phyloP scores from a whole-genome alignment of 768 basidiomycete species.

The Tricholoma hemisulphureum region DNA sequence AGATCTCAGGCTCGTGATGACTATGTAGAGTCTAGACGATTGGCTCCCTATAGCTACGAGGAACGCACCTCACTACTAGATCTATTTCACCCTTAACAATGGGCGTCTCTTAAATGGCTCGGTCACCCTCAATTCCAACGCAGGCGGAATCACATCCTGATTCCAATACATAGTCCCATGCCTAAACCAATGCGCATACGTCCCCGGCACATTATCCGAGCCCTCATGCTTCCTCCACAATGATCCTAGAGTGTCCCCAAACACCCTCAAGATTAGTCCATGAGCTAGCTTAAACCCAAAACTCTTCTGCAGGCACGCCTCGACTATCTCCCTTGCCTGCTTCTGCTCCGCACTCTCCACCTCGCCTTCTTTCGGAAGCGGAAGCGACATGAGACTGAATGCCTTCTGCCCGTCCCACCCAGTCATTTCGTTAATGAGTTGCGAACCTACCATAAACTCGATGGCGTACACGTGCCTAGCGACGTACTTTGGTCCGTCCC shows the following conservation, averaged over 20 bases:
- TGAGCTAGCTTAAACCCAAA: background rate
- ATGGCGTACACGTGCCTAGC: background rate
- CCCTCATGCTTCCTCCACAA: slow-evolving; percentile 1
- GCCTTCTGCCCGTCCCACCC: background rate
- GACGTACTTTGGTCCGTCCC: background rate
- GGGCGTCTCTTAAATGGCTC: too few species aligned
- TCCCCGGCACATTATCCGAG: background rate
- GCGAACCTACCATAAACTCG: background rate
- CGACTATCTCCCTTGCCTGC: background rate
- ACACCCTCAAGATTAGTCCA: background rate
- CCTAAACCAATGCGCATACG: background rate
- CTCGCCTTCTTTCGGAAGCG: background rate
- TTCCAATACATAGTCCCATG: background rate
- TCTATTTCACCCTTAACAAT: too few species aligned
- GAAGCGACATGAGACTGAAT: background rate
- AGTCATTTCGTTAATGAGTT: background rate
- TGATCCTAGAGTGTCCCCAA: background rate
- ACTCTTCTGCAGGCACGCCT: background rate
- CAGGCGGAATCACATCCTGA: background rate
- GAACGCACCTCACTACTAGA: too few species aligned
- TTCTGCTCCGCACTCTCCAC: background rate
- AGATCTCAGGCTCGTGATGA: too few species aligned
- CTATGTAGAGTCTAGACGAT: too few species aligned
- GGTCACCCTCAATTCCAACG: background rate
- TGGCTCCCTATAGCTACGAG: too few species aligned